Evolutionary conservation across 2,329 filamentous ascomycete genomes (phyloP).

Genomic region (Penicillium olsonii): DNA sequence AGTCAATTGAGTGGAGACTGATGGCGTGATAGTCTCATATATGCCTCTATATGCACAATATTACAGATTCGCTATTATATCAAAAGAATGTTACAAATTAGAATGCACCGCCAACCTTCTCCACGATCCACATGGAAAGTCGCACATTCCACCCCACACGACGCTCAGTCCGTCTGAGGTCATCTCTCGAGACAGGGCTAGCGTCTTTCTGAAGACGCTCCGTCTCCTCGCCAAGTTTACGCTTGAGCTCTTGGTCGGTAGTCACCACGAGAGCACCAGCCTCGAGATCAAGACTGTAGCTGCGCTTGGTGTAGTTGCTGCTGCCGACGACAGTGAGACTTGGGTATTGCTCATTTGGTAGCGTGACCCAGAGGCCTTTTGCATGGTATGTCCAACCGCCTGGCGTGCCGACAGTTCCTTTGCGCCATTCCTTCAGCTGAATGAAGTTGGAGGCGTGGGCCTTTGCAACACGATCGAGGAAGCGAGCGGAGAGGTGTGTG

Average conservation of each 20-base stretch:
- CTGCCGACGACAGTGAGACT: conserved; percentile 83
- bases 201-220: conserved; percentile 77
- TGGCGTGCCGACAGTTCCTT: conserved; percentile 75
- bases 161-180: conserved; percentile 78
- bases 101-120: conserved; percentile 81
- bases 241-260: conserved; percentile 69
- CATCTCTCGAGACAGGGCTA: conserved; percentile 67
- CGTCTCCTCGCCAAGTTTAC: conserved; percentile 75
- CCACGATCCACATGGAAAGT: conserved; percentile 91
- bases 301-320: conserved; percentile 93
- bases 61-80: conserved; percentile 7
- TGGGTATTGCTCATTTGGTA: conserved; percentile 60
- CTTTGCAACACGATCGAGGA: conserved; percentile 65
- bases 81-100: conserved; percentile 43
- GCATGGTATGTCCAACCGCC: conserved; percentile 97
- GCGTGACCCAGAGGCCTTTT: conserved; percentile 88
- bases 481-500: conserved; percentile 80
- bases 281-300: conserved; percentile 89
- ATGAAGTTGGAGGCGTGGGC: conserved; percentile 61
- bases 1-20: background rate
- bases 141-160: conserved; percentile 83
- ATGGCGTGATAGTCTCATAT: background rate
- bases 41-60: conserved; percentile 2
- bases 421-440: conserved; percentile 81
- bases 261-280: conserved; percentile 86